Percentiles rank a stretch among this genome's conserved stretches.
Evolutionary conservation across 2,329 filamentous ascomycete genomes (phyloP).

Genomic region (Thelonectria rubi): DNA sequence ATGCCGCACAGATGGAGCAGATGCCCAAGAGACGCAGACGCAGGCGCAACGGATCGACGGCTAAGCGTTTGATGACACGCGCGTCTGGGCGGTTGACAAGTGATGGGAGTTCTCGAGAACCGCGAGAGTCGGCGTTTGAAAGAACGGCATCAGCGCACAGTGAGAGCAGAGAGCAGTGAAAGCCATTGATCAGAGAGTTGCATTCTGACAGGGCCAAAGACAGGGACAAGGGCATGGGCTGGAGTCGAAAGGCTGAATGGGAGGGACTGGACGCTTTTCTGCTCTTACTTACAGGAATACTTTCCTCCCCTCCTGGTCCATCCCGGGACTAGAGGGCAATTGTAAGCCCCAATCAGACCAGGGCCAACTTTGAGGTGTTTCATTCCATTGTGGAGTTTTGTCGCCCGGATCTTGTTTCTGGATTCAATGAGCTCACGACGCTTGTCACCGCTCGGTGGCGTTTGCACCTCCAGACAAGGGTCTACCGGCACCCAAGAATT

Average conservation of each 20-base stretch:
- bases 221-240: constrained; percentile 13
- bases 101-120: constrained; percentile 7
- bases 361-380: constrained; percentile 21
- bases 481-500: neutral
- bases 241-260: neutral
- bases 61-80: constrained; percentile 1
- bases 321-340: constrained; percentile 1
- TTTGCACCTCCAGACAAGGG: constrained; percentile 10
- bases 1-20: neutral
- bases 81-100: constrained; percentile 1
- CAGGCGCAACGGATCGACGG: neutral
- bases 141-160: constrained; percentile 12
- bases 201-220: neutral
- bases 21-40: neutral
- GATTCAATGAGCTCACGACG: constrained; percentile 19
- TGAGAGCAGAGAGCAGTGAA: constrained; percentile 8
- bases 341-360: constrained; percentile 2
- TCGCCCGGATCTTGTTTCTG: constrained; percentile 10
- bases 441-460: constrained; percentile 10
- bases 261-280: constrained; percentile 1
- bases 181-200: constrained; percentile 1
- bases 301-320: neutral
- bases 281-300: too few relatives aligned
- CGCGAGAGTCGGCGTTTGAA: constrained; percentile 7
- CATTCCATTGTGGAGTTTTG: constrained; percentile 16